Evolutionary conservation across 2,329 filamentous ascomycete genomes (phyloP), one percentile per base, ranked within the genome.

Genomic region (Biscogniauxia sp.): DNA sequence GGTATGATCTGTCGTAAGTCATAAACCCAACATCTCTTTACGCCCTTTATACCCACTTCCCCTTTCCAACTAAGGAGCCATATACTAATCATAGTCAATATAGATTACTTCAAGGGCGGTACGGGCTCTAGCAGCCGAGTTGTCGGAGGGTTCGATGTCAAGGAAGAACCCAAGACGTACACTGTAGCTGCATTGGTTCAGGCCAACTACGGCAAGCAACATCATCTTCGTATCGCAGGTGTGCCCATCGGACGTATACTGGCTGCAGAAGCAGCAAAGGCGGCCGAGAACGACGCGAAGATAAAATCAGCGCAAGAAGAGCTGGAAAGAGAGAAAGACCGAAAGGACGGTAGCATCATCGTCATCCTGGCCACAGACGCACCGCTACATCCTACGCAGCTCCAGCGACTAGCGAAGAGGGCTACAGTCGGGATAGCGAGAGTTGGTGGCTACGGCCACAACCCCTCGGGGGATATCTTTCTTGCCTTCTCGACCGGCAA

Each of bases 401-500:
- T 87, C 1, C 79, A 82, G 60, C 78, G 86, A 1, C 73, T 89
- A 1, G 85, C 86, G 1, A 82, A 84, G 61, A 82, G 86, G 41
- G 86, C 86, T 0, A 86, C 85, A 0, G 81, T 88, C 1, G 87
- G 88, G 0, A 71, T 90, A 0, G 77, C 82, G 5, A 79, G 82
- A 59, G 85, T 88, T 0, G 87, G 87, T 2, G 84, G 86, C 1
- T 84, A 84, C 61, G 87, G 85, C 0, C 78, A 80, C 51, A 89
- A 88, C 64, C 79, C 79, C 11, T 88, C 85, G 0, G 88, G 87
- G 0, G 87, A 90, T 62, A 84, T 90, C 61, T 88, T 89, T 69
- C 76, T 90, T 2, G 87, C 87, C 3, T 84, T 90, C 61, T 89
- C 85, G 7, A 90, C 87, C 0, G 86, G 78, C 5, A 85, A 82